These are phyloP conservation scores for Zanthoxylum bungeanum DNA, from an alignment of 345 rosid species.

Conservation along the genomic window DNA sequence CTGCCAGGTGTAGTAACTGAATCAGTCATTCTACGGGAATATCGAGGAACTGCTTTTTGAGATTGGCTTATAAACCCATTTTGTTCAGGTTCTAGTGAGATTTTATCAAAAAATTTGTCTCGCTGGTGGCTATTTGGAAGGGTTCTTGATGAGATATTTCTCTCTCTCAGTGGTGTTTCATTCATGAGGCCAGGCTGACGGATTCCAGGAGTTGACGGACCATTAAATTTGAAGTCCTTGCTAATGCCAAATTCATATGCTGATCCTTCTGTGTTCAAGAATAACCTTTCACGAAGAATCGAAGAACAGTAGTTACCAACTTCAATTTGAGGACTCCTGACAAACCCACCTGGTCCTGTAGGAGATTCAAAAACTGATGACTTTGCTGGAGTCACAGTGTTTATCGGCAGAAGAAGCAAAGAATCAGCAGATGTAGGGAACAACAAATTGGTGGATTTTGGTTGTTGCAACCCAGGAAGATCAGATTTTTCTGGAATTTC, in stretches of 20 bases:
- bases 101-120: slow-evolving; percentile 29
- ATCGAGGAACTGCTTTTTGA: slow-evolving; percentile 31
- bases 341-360: slow-evolving; percentile 22
- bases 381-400: slow-evolving; percentile 21
- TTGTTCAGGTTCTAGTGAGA: slow-evolving; percentile 42
- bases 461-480: slow-evolving; percentile 31
- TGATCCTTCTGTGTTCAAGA: slow-evolving; percentile 37
- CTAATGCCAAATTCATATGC: slow-evolving; percentile 27
- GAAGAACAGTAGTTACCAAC: slow-evolving; percentile 28
- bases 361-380: slow-evolving; percentile 44
- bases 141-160: slow-evolving; percentile 23
- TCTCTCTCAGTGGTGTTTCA: slow-evolving; percentile 42
- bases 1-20: slow-evolving; percentile 35
- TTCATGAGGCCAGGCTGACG: slow-evolving; percentile 8
- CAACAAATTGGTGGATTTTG: slow-evolving; percentile 31
- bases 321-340: slow-evolving; percentile 23
- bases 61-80: slow-evolving; percentile 46
- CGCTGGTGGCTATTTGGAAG: slow-evolving; percentile 29
- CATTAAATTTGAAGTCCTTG: slow-evolving; percentile 43
- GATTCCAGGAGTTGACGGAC: slow-evolving; percentile 34
- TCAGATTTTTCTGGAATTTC: slow-evolving; percentile 37
- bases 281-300: slow-evolving; percentile 40
- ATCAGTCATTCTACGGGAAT: slow-evolving; percentile 33
- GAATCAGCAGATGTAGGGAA: slow-evolving; percentile 37
- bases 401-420: slow-evolving; percentile 29